Base-by-base conservation (phyloP, 2,329 filamentous ascomycete genomes). In the Aureobasidium sp. region DNA sequence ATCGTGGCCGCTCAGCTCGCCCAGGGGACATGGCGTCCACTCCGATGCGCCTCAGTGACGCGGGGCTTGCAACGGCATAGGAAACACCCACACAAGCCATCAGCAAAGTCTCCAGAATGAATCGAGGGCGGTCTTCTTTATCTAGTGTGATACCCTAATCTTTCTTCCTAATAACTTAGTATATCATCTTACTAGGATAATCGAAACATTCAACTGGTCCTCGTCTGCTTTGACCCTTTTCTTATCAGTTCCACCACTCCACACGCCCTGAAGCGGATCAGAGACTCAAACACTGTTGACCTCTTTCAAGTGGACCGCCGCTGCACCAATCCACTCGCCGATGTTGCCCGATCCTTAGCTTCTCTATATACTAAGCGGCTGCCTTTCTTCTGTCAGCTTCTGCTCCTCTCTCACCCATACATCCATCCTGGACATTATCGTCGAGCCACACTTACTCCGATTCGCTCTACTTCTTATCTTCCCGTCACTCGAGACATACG, bases 1-100 rank as follows among this genome's bases (percentile, higher is more conserved):
- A 59, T 50, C 44, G 57, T 15, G 25, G 27, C 45, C 44, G 57
- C 57, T 59, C 57, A 34, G 57, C 57, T 50, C 44, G 21, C 9
- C 16, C 15, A 29, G 15, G 13, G 54, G 32, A 58, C 54, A 39
- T 11, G 42, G 54, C 54, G 41, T 21, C 9, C 54, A 37, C 30
- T 37, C 32, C 25, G 54, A 27, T 45, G 30, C 53, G 53, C 53
- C 53, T 44, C 53, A 4, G 32, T 58, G 42, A 58, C 42, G 54
- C 54, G 54, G 54, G 54, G 54, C 34, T 57, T 48, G 32, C 44
- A 59, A 50, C 57, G 57, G 44, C 21, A 10, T 1, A 39, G 21
- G n/a, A 48, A 25, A 41, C 44, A 49, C 45, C 45, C 57, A 49
- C 57, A 41, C 55, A 48, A 48, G 21, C 37, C 57, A 45, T 45